Evolutionary conservation across 768 basidiomycete genomes (phyloP), one percentile per base, ranked within the genome.

Genomic region (Mycena galericulata): DNA sequence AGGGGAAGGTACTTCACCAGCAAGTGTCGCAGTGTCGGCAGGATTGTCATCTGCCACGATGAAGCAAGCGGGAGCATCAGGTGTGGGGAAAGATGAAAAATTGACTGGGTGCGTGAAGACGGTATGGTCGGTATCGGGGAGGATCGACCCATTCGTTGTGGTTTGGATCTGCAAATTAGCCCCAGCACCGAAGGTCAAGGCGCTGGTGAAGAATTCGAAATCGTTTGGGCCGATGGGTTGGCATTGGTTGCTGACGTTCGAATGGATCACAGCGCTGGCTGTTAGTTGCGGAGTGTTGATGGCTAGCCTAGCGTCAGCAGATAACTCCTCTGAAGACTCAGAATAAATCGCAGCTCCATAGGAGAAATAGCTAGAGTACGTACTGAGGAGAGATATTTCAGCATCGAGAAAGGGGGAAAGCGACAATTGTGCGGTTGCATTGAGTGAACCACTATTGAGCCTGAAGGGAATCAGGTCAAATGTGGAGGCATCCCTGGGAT

Each of bases 391-490:
- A n/a, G 3, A 22, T 1, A 64, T 9, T n/a, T 64, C 62, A 14
- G 32, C 11, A 1, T 69, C 67, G 17, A 69, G 26, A 43, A 69
- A 69, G 0, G 62, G 67, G 5, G 67, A 69, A 1, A 69, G 56
- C 0, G 62, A 45, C 3, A 69, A 14, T 5, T 46, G 49, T 12
- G 67, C 57, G 15, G 67, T 45, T 4, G 62, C 50, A 26, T 58
- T 59, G 43, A 69, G 24, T 5, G 47, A 54, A 4, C 67, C 67
- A 20, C 62, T 60, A 41, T 69, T 69, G 2, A 69, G 20, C 0
- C 62, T 46, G 43, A 69, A 69, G n/a, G 67, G 67, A 20, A 64
- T 54, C 0, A 69, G 7, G 7, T 51, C 56, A 6, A 69, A 69
- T 0, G 47, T 36, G 2, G 56, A 20, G 1, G 1, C 24, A 11